Evolutionary conservation across 208 protist genomes (phyloP), one percentile per base, ranked within the genome.

Genomic region (Trypanosoma grayi): DNA sequence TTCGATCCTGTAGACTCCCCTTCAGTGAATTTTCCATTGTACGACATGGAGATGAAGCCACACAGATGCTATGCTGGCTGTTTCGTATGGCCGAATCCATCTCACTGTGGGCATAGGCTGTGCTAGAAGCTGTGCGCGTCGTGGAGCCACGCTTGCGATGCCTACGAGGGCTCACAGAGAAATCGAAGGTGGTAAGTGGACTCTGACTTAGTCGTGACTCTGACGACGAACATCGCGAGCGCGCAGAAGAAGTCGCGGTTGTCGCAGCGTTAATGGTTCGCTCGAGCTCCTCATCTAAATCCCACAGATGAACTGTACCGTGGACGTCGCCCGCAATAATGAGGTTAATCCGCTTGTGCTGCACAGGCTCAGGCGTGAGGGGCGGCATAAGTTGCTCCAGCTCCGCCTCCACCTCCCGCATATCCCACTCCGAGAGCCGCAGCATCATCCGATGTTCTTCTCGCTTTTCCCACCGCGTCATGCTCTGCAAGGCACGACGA

Each of bases 281-380:
- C n/a, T 56, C 28, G 28, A 95, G 71, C 60, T 95, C 85, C 64
- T 93, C 85, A 45, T 91, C 83, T 1, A 95, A 66, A 56, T 95
- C 87, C 86, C 89, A 95, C n/a, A 95, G 28, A 59, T 93, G 85
- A 44, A 95, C 65, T 2, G 70, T 77, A 25, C 89, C 89, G 28
- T 85, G 57, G 39, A 67, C 83, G 57, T 95, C 89, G 7, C 85
- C 77, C 8, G 89, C 85, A 9, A 95, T 55, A 34, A 95, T 65
- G 13, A 95, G 43, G 62, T 95, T 89, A 9, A 95, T 71, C 6
- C 86, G 83, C 40, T 77, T 73, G 18, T 71, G 72, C 67, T 93
- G 86, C 13, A 48, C 14, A 10, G 85, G 81, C 60, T 95, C 85
- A 9, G 37, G 20, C 6, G 77, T 65, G 25, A 93, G 71, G 4